Evolutionary conservation across 2,329 filamentous ascomycete genomes (phyloP).

Genomic region (Cordyceps pruinosa): DNA sequence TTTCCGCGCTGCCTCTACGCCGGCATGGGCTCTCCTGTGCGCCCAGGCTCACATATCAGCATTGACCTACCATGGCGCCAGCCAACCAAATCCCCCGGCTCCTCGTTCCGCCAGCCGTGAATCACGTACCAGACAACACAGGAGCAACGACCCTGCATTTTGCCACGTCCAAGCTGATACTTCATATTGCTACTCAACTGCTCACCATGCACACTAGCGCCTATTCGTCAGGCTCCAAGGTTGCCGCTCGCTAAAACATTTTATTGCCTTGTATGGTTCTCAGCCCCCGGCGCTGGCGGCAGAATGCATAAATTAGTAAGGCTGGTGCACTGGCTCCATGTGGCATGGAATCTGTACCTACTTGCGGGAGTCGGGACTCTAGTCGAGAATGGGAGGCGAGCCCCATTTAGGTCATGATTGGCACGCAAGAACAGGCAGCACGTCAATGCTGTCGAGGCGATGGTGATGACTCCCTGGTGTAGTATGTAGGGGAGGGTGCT

Average conservation of each 20-base stretch:
- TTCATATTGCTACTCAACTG: too few relatives aligned
- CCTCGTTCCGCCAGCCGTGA: background rate
- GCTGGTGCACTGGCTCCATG: background rate
- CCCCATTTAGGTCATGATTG: background rate
- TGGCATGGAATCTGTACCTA: too few relatives aligned
- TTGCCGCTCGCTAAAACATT: too few relatives aligned
- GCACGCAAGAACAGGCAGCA: background rate
- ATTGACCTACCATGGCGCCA: background rate
- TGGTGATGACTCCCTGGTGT: background rate
- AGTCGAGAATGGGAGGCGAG: background rate
- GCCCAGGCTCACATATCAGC: slow-evolving; percentile 4
- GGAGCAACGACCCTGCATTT: background rate
- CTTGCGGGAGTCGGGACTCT: too few relatives aligned
- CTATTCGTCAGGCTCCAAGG: too few relatives aligned
- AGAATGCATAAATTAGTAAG: background rate
- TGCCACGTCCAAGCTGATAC: background rate
- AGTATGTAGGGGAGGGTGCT: background rate
- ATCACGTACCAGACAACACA: background rate
- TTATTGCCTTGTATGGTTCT: too few relatives aligned
- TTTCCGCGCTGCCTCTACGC: too few relatives aligned
- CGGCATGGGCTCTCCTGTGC: background rate
- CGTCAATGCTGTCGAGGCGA: background rate
- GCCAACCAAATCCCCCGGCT: background rate
- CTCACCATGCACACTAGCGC: background rate
- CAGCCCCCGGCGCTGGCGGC: background rate